These are phyloP conservation scores for Triticum turgidum DNA, from an alignment of 176 grass and related monocot genomes.

Conservation along the genomic window DNA sequence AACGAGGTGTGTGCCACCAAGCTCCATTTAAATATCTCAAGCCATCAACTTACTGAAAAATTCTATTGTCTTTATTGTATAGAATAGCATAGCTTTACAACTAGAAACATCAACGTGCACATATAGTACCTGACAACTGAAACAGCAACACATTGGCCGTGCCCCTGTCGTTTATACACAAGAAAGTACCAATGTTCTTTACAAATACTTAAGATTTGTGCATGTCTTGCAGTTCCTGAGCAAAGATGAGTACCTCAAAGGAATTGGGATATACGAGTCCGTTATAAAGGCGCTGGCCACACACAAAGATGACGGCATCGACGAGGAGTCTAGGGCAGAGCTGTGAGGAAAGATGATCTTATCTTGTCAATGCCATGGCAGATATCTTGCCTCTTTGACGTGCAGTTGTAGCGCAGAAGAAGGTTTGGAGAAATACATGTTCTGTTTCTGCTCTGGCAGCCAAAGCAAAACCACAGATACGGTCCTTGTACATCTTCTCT, in stretches of 20 bases:
- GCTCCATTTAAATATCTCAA: neutral
- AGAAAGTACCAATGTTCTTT: neutral
- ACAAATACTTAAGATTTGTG: neutral
- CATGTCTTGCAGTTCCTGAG: slow-evolving; percentile 59
- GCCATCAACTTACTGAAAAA: neutral
- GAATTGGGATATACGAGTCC: slow-evolving; percentile 72
- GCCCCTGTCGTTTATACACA: neutral
- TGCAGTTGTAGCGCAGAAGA: neutral
- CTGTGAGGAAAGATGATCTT: slow-evolving; percentile 44
- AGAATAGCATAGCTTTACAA: neutral
- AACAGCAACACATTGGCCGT: neutral
- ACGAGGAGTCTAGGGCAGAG: slow-evolving; percentile 65
- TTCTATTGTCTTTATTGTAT: neutral
- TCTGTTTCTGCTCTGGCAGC: neutral
- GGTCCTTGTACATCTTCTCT: slow-evolving; percentile 26
- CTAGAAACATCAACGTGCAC: neutral
- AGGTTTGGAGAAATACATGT: neutral
- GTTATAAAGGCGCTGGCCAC: slow-evolving; percentile 65
- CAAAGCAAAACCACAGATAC: neutral
- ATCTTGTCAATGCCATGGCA: neutral
- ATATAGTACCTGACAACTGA: neutral
- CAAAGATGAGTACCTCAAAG: slow-evolving; percentile 91
- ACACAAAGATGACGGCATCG: slow-evolving; percentile 24
- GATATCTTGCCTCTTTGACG: neutral
- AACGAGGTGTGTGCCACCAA: slow-evolving; percentile 66